Percentiles rank a stretch among this genome's conserved stretches.
phyloP scores from a whole-genome alignment of 306 rosid species.

The Vigna reflexopilosa region DNA sequence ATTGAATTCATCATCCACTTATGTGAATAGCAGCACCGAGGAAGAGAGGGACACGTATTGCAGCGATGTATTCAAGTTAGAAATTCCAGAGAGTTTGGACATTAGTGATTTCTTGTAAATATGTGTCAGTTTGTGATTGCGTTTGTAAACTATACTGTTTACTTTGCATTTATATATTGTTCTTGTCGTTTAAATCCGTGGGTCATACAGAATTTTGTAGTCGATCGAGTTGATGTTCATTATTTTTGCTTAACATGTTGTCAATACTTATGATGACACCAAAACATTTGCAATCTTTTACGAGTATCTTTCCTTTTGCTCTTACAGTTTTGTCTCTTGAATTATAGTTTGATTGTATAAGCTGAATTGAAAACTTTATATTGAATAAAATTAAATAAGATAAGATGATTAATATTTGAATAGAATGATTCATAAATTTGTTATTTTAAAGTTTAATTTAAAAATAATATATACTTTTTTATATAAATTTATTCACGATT shows the following conservation, averaged over 20 bases:
- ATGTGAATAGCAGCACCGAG: constrained; percentile 67
- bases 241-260: constrained; percentile 29
- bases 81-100: constrained; percentile 82
- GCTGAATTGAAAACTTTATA: too few species aligned
- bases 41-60: constrained; percentile 83
- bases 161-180: constrained; percentile 36
- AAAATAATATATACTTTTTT: too few species aligned
- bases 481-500: too few species aligned
- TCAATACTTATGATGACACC: constrained; percentile 37
- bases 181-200: constrained; percentile 24
- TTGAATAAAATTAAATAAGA: too few species aligned
- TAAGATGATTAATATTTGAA: too few species aligned
- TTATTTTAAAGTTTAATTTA: too few species aligned
- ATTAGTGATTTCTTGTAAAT: constrained; percentile 76
- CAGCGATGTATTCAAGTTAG: constrained; percentile 77
- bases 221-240: background rate
- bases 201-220: constrained; percentile 24
- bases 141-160: constrained; percentile 22
- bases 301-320: background rate
- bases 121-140: background rate
- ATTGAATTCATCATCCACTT: constrained; percentile 69
- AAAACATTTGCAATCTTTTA: constrained; percentile 21
- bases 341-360: too few species aligned
- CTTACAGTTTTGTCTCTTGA: too few species aligned
- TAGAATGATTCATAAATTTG: too few species aligned